Percentiles rank a stretch among this genome's conserved stretches.
These are phyloP conservation scores for Biancaea sappan DNA, from an alignment of 306 rosid species.

Conservation along the genomic window DNA sequence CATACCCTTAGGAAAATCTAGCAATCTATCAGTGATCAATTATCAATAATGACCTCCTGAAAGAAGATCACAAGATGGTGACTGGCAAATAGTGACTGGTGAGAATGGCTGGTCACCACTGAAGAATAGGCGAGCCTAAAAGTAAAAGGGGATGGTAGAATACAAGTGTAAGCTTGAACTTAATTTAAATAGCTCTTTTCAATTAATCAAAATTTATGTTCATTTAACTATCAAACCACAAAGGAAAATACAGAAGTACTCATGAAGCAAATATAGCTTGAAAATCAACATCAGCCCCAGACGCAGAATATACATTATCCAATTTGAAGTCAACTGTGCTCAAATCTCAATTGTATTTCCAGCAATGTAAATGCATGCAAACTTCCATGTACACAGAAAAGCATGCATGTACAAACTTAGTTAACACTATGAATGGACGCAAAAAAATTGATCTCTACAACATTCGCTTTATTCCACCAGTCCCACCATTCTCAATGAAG, in stretches of 20 bases:
- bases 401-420: neutral
- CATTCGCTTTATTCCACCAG: neutral
- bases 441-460: neutral
- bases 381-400: neutral
- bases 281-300: neutral
- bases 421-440: neutral
- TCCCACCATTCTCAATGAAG: neutral
- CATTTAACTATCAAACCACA: neutral
- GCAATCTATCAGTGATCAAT: neutral
- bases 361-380: neutral
- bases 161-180: neutral
- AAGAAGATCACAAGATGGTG: no score
- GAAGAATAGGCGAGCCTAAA: neutral
- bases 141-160: neutral
- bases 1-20: neutral
- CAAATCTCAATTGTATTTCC: neutral
- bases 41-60: neutral
- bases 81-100: neutral
- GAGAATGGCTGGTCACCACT: neutral
- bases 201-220: neutral
- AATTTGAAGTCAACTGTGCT: neutral
- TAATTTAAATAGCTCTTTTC: neutral
- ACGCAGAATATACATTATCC: neutral
- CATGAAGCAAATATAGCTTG: neutral
- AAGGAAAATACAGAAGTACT: neutral